Conservation (phyloP, 139 green algal genomes). For the Picocystis salinarum region DNA sequence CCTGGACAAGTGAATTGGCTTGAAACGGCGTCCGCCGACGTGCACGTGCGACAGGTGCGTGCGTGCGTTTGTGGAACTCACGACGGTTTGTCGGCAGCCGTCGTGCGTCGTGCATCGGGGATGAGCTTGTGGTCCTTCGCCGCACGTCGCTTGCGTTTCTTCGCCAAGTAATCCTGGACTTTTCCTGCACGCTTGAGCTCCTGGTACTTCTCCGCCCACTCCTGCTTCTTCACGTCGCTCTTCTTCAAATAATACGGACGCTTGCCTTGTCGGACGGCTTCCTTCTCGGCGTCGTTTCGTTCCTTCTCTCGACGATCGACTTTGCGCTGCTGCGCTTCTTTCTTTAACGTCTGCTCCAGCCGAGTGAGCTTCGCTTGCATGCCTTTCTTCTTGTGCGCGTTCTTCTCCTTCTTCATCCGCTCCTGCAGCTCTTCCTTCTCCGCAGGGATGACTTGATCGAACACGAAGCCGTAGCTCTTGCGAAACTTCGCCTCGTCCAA, state of each 20-base stretch:
- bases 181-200: conserved; percentile 6
- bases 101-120: background rate
- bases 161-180: conserved; percentile 3
- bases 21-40: background rate
- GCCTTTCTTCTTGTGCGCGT: background rate
- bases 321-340: conserved; percentile 1
- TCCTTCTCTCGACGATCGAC: background rate
- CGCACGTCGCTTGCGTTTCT: conserved; percentile 4
- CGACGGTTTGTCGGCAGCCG: background rate
- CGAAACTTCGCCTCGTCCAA: background rate
- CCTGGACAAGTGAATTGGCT: background rate
- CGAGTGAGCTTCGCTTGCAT: conserved; percentile 3
- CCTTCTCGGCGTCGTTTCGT: background rate
- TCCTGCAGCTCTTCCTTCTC: conserved; percentile 3
- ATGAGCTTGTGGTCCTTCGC: conserved; percentile 5
- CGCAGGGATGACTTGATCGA: conserved; percentile 6
- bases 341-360: conserved; percentile 1
- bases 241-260: conserved; percentile 4
- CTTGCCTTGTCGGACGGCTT: background rate
- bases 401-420: conserved; percentile 4
- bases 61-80: background rate
- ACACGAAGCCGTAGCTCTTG: conserved; percentile 6
- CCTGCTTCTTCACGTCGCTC: conserved; percentile 3
- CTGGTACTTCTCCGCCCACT: conserved; percentile 4
- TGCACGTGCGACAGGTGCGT: background rate